phyloP scores from a whole-genome alignment of 2,329 filamentous ascomycete genomes.

The Colletotrichum echinochloae region DNA sequence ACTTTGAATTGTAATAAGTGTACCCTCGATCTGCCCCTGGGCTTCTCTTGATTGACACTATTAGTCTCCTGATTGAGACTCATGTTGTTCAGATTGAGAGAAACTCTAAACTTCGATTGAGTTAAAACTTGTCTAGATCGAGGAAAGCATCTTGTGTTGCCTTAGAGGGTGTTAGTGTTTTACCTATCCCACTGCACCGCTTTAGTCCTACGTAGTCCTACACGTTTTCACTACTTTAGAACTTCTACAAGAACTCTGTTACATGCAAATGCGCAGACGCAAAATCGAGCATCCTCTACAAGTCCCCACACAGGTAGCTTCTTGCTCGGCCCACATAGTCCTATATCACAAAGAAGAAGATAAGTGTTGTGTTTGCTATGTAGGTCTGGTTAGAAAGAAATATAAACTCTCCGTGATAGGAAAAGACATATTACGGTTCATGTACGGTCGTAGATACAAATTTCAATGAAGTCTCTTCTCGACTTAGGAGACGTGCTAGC shows the following conservation, averaged over 20 bases:
- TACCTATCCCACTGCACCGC: no score
- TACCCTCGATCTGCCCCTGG: no score
- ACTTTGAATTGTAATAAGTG: no score
- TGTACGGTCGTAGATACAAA: slow-evolving; percentile 48
- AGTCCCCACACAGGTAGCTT: neutral
- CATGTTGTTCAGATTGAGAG: no score
- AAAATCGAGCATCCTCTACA: neutral
- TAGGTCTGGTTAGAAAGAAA: neutral
- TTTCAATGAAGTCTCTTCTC: no score
- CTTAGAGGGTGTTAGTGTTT: no score
- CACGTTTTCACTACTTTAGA: neutral
- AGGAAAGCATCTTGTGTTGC: no score
- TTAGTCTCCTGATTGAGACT: no score
- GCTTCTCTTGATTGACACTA: no score
- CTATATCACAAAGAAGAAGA: neutral
- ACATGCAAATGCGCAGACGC: neutral
- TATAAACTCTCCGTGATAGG: slow-evolving; percentile 53
- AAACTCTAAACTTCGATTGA: no score
- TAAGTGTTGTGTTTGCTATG: neutral
- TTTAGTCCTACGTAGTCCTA: neutral
- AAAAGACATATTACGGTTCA: slow-evolving; percentile 48
- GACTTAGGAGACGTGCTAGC: slow-evolving; percentile 52
- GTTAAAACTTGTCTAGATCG: no score
- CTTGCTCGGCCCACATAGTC: neutral
- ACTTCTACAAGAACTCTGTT: neutral